Conservation (phyloP, 192 early-diverging fungal genomes). For the Entomortierella lignicola region DNA sequence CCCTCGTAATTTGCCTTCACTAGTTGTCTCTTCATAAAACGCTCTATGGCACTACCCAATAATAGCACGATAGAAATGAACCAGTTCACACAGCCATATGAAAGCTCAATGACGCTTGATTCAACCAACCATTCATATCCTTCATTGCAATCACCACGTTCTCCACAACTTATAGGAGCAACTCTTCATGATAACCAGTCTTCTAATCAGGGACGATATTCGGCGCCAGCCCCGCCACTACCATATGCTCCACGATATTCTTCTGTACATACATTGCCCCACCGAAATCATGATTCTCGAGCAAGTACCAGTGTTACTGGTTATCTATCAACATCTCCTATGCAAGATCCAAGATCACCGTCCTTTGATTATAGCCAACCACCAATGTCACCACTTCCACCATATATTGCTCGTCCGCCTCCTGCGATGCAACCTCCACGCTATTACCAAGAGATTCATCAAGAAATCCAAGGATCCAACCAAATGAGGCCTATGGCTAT, state of each 20-base stretch:
- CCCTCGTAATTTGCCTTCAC: background rate
- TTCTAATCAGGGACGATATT: background rate
- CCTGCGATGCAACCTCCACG: slow-evolving; percentile 13
- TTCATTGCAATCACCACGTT: too few relatives aligned
- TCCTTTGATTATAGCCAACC: slow-evolving; percentile 15
- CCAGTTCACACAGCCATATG: too few relatives aligned
- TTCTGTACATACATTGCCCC: background rate
- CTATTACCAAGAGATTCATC: slow-evolving; percentile 27
- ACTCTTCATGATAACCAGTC: too few relatives aligned
- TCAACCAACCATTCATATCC: too few relatives aligned
- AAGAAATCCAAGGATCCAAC: slow-evolving; percentile 16
- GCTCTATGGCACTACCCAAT: background rate
- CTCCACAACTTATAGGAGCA: too few relatives aligned
- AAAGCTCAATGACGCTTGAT: too few relatives aligned
- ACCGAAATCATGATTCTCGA: background rate
- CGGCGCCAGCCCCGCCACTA: background rate
- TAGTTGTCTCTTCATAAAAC: too few relatives aligned
- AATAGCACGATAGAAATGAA: too few relatives aligned
- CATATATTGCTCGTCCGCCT: slow-evolving; percentile 17
- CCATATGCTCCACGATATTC: background rate
- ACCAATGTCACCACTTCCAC: slow-evolving; percentile 19
- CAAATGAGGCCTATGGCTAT: background rate
- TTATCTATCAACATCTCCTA: slow-evolving; percentile 10
- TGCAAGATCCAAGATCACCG: slow-evolving; percentile 8
- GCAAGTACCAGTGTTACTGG: background rate